A percentile compares a stretch with the other conserved stretches of the same genome.
phyloP scores from a whole-genome alignment of 2,329 filamentous ascomycete genomes.

The Lachnum nothofagi region DNA sequence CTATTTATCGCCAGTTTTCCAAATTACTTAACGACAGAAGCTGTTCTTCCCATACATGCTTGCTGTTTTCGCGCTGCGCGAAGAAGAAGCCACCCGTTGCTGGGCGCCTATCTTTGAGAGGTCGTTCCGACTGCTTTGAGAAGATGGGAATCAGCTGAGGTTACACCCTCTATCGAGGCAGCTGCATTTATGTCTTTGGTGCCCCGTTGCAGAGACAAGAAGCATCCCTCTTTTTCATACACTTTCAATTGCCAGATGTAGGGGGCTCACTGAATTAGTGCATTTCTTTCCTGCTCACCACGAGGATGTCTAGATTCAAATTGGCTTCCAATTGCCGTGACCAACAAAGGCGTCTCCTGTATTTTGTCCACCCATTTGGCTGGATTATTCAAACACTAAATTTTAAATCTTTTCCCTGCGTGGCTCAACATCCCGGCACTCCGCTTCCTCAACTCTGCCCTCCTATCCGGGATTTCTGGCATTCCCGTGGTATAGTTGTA shows the following conservation, averaged over 20 bases:
- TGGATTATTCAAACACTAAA: neutral
- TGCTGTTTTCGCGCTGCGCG: constrained; percentile 66
- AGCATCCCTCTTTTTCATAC: no score
- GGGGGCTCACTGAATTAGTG: no score
- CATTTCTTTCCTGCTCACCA: no score
- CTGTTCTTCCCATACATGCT: constrained; percentile 40
- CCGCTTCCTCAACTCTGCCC: neutral
- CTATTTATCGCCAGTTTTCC: constrained; percentile 49
- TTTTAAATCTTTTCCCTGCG: constrained; percentile 1
- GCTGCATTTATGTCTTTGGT: no score
- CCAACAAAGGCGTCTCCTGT: no score
- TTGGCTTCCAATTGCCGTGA: no score
- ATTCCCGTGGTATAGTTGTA: constrained; percentile 43
- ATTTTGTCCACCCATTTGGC: no score
- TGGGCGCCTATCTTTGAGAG: constrained; percentile 67
- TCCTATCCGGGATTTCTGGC: constrained; percentile 30
- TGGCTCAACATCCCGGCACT: neutral
- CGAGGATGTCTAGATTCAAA: no score
- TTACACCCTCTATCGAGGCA: constrained; percentile 46
- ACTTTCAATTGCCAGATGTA: no score
- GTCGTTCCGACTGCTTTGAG: constrained; percentile 58
- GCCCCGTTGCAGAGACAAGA: no score
- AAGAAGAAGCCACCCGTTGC: constrained; percentile 61
- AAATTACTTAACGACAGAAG: constrained; percentile 53
- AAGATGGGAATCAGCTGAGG: constrained; percentile 69